Base-by-base conservation (phyloP, 2,329 filamentous ascomycete species). In the Xylogone sp. region DNA sequence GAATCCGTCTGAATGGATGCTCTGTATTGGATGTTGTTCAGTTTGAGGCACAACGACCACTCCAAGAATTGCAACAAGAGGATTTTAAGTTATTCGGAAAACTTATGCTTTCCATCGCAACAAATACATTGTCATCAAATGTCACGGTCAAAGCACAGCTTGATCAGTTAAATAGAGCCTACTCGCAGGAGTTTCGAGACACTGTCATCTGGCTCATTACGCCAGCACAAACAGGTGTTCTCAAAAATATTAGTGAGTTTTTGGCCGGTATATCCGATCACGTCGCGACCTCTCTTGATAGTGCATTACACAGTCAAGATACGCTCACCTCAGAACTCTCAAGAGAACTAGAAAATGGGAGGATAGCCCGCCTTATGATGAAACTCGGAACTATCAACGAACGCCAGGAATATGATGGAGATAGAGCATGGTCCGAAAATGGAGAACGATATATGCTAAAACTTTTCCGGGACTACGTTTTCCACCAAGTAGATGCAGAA, bases 381-480 rank as follows among this genome's bases (percentile, higher is more conserved):
- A 99, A 99, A 68, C 75, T 99, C 42, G 90, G 89, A 54, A 81
- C 88, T 52, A 84, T 99, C 66, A 94, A 94, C 63, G 94, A 99
- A 69, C 84, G 94, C 10, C 89, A 87, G 1, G 93, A 97, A 64
- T 87, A 88, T 55, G 88, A 90, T 49, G 83, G 84, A 42, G 87
- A 92, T 55, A 74, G 79, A 0, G 77, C 82, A 46, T 99, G 94
- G 93, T 89, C 90, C 3, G 93, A 97, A 68, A 94, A 88, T 45
- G 93, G 93, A 21, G 90, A 96, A 62, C 83, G 92, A 22, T 97
- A 96, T 68, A 88, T 90, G 66, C 77, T 99, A 57, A 97, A 96
- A 71, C 79, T 99, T 8, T 97, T 97, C 75, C 83, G 94, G 46
- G 94, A 99, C 70, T 97, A 95, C 62, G 90, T 97, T 42, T 99